A percentile compares a stretch with the other conserved stretches of the same genome.
Conservation (phyloP, 345 rosid species). For the rapeseed (Brassica napus) region Da-Ae NC_063450.1:52893001-52893500, state of each 20-base stretch:
- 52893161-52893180: background rate
- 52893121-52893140: background rate
- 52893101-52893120: background rate
- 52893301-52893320: constrained; percentile 8
- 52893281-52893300: constrained; percentile 52
- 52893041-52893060: background rate
- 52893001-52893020: background rate
- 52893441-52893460: constrained; percentile 87
- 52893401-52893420: constrained; percentile 93
- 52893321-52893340: background rate
- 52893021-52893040: background rate
- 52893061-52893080: background rate
- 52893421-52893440: constrained; percentile 77
- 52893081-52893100: background rate
- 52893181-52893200: background rate
- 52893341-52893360: background rate
- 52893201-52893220: background rate
- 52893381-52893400: constrained; percentile 93
- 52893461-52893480: constrained; percentile 94
- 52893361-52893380: constrained; percentile 49
- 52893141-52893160: constrained; percentile 13
- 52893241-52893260: constrained; percentile 75
- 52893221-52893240: constrained; percentile 93
- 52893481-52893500: constrained; percentile 79
- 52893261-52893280: constrained; percentile 73